A percentile compares a stretch with the other conserved stretches of the same genome.
phyloP scores from a whole-genome alignment of 345 rosid species.

The Salix caprea region DNA sequence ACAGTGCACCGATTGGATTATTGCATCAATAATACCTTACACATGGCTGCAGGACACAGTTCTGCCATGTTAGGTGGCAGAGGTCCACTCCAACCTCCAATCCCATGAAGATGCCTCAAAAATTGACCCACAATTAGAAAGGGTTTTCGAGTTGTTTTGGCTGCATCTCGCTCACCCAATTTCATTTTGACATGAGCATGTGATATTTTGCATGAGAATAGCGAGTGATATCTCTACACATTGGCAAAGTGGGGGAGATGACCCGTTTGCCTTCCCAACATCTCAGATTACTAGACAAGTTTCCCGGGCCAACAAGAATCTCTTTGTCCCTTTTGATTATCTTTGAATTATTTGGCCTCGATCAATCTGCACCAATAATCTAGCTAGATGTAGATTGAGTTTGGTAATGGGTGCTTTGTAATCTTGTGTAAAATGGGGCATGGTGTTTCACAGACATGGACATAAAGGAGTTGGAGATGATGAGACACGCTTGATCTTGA shows the following conservation, averaged over 20 bases:
- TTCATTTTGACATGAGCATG: background rate
- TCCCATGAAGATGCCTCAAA: background rate
- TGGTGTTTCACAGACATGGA: constrained; percentile 27
- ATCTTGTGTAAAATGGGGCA: background rate
- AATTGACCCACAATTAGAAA: constrained; percentile 6
- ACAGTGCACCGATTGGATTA: constrained; percentile 15
- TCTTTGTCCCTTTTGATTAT: background rate
- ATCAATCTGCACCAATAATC: background rate
- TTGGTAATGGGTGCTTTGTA: background rate
- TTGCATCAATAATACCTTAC: constrained; percentile 18
- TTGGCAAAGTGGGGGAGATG: background rate
- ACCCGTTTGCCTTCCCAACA: background rate
- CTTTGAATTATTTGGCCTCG: background rate
- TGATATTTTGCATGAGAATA: background rate
- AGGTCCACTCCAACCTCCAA: constrained; percentile 4
- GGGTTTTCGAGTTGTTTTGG: constrained; percentile 5
- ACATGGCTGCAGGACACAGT: constrained; percentile 1
- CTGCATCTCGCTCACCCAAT: background rate
- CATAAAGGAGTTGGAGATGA: constrained; percentile 10
- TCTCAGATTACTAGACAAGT: background rate
- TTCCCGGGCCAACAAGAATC: background rate
- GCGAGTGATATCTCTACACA: background rate
- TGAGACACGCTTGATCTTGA: constrained; percentile 12
- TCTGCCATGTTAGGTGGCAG: constrained; percentile 15
- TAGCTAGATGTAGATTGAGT: background rate